Percentiles rank a stretch among this genome's conserved stretches.
These are phyloP conservation scores for Sclerotiophoma versabilis DNA, from an alignment of 2,329 filamentous ascomycete genomes.

Conservation along the genomic window DNA sequence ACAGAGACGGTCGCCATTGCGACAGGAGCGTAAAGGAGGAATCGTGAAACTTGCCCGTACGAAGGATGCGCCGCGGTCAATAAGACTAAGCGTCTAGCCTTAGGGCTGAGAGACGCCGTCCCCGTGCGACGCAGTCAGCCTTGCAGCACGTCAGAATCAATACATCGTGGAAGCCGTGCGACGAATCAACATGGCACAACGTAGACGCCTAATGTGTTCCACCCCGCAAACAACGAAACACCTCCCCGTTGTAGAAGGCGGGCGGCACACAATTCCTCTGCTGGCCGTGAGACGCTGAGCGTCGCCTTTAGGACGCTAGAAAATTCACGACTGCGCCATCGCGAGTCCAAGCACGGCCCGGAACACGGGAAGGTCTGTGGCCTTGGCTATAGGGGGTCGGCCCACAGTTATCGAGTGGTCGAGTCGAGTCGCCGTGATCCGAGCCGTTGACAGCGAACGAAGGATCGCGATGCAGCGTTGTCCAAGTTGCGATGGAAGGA, in stretches of 20 bases:
- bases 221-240: constrained; percentile 11
- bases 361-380: constrained; percentile 15
- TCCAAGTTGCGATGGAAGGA: not conserved
- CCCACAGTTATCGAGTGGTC: too few species aligned
- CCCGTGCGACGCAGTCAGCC: constrained; percentile 22
- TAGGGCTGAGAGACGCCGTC: constrained; percentile 19
- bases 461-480: not conserved
- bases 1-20: constrained; percentile 15
- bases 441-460: constrained; percentile 1
- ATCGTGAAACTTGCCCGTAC: constrained; percentile 4
- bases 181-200: constrained; percentile 4
- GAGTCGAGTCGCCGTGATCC: too few species aligned
- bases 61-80: constrained; percentile 14
- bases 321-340: constrained; percentile 12
- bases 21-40: constrained; percentile 11
- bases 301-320: constrained; percentile 11
- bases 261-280: not conserved
- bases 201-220: constrained; percentile 1
- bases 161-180: constrained; percentile 10
- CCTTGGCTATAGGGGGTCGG: constrained; percentile 16
- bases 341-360: constrained; percentile 15
- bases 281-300: constrained; percentile 9
- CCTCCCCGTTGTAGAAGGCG: constrained; percentile 1
- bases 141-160: constrained; percentile 17
- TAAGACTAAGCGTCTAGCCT: constrained; percentile 21